Evolutionary conservation across 2,329 filamentous ascomycete species (phyloP), one percentile per base, ranked within the genome.

Genomic region (Aspergillus sp.): DNA sequence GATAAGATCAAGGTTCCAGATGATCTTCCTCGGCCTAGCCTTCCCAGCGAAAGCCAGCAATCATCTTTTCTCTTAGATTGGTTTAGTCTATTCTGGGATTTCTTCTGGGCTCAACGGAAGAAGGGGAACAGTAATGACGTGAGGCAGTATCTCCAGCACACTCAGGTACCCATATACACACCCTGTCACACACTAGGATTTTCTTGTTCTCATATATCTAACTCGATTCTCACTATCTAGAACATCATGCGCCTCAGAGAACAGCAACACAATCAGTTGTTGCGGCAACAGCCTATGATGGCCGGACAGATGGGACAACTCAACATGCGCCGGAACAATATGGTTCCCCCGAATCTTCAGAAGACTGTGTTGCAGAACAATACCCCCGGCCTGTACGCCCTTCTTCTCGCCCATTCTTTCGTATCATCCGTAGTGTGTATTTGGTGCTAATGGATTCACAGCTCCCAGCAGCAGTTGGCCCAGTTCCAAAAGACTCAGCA

Each of bases 81-180:
- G 93, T 98, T 94, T 74, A 88, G 85, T 61, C 79, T 96, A 41
- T 98, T 98, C 67, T 97, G 90, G 90, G 93, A 98, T 60, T 89
- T 97, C 56, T 94, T 87, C 68, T 83, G 83, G 61, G 88, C 89
- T 44, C 87, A 91, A 62, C 86, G 88, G 60, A 80, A 77, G 58
- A 84, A 82, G 65, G 80, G 79, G 43, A 77, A 77, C 44, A 83
- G 76, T 61, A 68, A 72, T 27, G 78, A 79, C 47, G 83, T 88
- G 37, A 78, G 78, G 50, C 82, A 87, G 71, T 95, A 95, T 66
- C 81, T 94, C 45, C 72, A 78, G 47, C 87, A 94, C 61, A 90
- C 85, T 50, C 87, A 94, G 78, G 90, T 94, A 54, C 29, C 48
- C 54, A 28, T 40, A 3, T 36, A 5, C 34, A 34, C 33, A 13